Conservation (phyloP, 78 protist species). For the Neovahlkampfia damariscottae region DNA sequence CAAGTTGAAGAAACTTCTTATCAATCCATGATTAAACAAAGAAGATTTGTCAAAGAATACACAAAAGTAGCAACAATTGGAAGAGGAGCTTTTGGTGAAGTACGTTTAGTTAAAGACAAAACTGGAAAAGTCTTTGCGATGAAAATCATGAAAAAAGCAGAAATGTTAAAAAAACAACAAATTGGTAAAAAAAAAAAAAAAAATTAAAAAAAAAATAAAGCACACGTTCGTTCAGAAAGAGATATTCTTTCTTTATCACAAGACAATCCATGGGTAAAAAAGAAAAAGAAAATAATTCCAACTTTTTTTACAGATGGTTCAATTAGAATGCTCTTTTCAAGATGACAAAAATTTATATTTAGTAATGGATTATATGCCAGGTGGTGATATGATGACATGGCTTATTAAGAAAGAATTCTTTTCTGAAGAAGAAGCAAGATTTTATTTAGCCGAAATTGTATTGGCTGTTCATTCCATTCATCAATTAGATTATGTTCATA, state of each 20-base stretch:
- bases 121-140: conserved; percentile 48
- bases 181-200: conserved; percentile 44
- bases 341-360: conserved; percentile 7
- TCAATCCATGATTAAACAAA: background rate
- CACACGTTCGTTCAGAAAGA: background rate
- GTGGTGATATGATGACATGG: conserved; percentile 64
- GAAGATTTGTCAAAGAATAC: conserved; percentile 35
- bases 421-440: conserved; percentile 49
- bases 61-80: conserved; percentile 57
- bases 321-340: conserved; percentile 20
- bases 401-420: conserved; percentile 54
- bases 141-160: conserved; percentile 51
- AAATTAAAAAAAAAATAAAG: background rate
- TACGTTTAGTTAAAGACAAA: background rate
- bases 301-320: conserved; percentile 10
- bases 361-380: conserved; percentile 12
- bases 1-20: background rate
- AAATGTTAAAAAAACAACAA: conserved; percentile 24
- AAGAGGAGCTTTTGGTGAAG: conserved; percentile 79
- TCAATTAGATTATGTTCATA: conserved; percentile 51
- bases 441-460: conserved; percentile 73
- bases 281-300: background rate
- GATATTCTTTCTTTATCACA: background rate
- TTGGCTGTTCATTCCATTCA: conserved; percentile 70
- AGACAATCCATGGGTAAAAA: no score